Percentiles rank a stretch among this genome's conserved stretches.
Conservation (phyloP, 805 yeast species). For the Metschnikowia picachoensis region DNA sequence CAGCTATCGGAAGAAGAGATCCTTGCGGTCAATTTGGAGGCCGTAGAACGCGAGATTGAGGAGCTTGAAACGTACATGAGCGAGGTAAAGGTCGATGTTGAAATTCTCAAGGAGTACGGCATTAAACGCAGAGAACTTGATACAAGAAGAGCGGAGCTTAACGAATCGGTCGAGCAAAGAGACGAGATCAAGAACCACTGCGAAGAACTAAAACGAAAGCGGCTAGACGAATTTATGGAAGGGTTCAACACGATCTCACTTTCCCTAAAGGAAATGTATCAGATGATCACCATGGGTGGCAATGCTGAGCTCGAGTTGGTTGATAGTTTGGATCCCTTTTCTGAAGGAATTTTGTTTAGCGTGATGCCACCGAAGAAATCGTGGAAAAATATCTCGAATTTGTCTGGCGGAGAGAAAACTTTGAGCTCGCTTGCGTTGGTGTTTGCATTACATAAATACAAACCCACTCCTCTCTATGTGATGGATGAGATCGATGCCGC, state of each 20-base stretch:
- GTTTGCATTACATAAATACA: slow-evolving; percentile 91
- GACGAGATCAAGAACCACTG: slow-evolving; percentile 58
- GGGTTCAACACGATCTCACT: slow-evolving; percentile 85
- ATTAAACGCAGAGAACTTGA: slow-evolving; percentile 60
- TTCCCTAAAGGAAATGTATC: slow-evolving; percentile 93
- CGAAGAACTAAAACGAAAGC: slow-evolving; percentile 66
- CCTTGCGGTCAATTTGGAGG: slow-evolving; percentile 42
- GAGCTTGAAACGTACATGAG: slow-evolving; percentile 53
- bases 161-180: slow-evolving; percentile 60
- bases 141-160: slow-evolving; percentile 60
- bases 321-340: slow-evolving; percentile 94
- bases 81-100: slow-evolving; percentile 62
- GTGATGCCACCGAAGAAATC: slow-evolving; percentile 99
- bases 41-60: slow-evolving; percentile 48
- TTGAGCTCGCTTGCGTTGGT: slow-evolving; percentile 91
- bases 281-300: slow-evolving; percentile 99
- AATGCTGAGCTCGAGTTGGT: slow-evolving; percentile 96
- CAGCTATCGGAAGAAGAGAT: slow-evolving; percentile 52
- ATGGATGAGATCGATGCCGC: slow-evolving; percentile 99
- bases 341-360: slow-evolving; percentile 93
- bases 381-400: slow-evolving; percentile 92
- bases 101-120: slow-evolving; percentile 74
- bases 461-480: slow-evolving; percentile 95
- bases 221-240: slow-evolving; percentile 87
- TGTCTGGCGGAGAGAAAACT: slow-evolving; percentile 98